Conservation (phyloP, 2,329 filamentous ascomycete genomes). For the Lasiodiplodia hormozganensis region DNA sequence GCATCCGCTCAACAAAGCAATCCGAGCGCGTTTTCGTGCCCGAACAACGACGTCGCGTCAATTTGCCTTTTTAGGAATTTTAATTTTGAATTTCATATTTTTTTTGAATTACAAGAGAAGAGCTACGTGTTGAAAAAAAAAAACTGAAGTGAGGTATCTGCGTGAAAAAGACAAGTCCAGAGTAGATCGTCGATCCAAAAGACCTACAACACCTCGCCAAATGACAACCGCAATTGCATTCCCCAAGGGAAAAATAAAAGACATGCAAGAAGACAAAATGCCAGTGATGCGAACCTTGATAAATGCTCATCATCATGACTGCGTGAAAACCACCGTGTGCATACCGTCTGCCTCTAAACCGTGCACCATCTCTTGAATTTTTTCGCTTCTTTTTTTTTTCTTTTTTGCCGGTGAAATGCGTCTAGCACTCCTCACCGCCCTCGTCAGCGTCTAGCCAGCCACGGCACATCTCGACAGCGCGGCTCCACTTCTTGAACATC, state of each 20-base stretch:
- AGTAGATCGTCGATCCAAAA: neutral
- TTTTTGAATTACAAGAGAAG: constrained; percentile 1
- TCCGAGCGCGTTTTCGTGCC: neutral
- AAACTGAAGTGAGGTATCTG: constrained; percentile 10
- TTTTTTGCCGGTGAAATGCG: neutral
- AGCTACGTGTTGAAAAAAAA: neutral
- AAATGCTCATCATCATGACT: constrained; percentile 24
- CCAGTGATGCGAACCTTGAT: constrained; percentile 22
- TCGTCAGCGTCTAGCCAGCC: constrained; percentile 68
- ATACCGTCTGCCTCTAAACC: neutral
- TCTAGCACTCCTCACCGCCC: constrained; percentile 25
- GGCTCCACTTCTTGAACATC: constrained; percentile 75
- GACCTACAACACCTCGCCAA: constrained; percentile 15
- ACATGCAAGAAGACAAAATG: neutral
- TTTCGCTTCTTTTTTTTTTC: neutral
- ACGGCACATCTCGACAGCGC: constrained; percentile 79
- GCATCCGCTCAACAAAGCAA: neutral
- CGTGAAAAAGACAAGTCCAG: neutral
- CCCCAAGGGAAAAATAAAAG: neutral
- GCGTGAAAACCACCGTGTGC: constrained; percentile 7
- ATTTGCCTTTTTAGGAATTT: neutral
- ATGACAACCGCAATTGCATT: neutral
- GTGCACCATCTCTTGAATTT: neutral
- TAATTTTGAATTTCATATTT: neutral
- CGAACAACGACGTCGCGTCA: neutral